Evolutionary conservation across 2,329 filamentous ascomycete genomes (phyloP), one percentile per base, ranked within the genome.

Genomic region (Diaporthe sp.): DNA sequence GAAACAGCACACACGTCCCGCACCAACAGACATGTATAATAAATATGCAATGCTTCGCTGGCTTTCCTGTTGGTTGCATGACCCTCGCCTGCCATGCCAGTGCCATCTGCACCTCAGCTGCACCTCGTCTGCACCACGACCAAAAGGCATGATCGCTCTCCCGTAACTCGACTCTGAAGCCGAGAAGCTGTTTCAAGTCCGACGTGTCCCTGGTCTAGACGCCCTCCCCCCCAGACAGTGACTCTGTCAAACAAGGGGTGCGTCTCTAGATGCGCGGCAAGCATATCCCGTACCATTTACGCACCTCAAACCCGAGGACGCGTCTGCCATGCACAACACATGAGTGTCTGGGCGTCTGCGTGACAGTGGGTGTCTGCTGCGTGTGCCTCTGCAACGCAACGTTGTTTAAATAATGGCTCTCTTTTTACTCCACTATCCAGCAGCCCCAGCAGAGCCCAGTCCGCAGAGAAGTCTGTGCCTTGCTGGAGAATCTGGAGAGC

Each of bases 121-220:
- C 62, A 67, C 62, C 61, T 49, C 62, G 31, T 5, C 19, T 65
- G 59, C 59, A 37, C 39, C 59, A n/a, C 62, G 62, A 51, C 31
- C 46, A n/a, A 39, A 19, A 68, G 46, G 62, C 46, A 53, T 68
- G 62, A 53, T 68, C 12, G 46, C 62, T 53, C 46, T 28, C 0
- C 65, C 49, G 65, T 25, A 69, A 28, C 65, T 34, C 65, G 46
- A 34, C 46, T 9, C 49, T 69, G 49, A 55, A 42, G 65, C 34
- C 65, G 65, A 69, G 49, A 34, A 55, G n/a, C 22, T 42, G 65
- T 69, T 69, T 69, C 65, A 69, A 42, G 49, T 55, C 34, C 34
- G 31, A 55, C 22, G 22, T 53, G 22, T 39, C 49, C 65, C 34
- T 25, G 46, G 65, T 53, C 49, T 68, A 68, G 65, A 53, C 62